Conservation (phyloP, 2,329 filamentous ascomycete species). For the Aspergillus eucalypticola region DNA sequence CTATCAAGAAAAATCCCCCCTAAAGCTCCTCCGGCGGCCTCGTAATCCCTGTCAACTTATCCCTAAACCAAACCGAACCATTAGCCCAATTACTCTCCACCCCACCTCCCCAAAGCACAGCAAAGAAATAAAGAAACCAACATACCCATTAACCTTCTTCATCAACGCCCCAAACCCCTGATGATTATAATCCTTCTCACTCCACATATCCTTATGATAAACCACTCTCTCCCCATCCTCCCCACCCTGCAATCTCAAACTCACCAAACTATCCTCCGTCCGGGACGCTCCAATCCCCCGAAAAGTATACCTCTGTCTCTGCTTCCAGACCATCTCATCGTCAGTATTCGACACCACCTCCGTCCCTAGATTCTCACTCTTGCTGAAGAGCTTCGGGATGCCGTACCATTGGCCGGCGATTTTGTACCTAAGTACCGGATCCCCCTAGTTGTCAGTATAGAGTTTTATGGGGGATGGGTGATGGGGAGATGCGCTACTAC, state of each 20-base stretch:
- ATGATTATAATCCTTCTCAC: conserved; percentile 13
- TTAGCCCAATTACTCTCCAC: background rate
- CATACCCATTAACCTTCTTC: conserved; percentile 17
- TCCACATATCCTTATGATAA: conserved; percentile 19
- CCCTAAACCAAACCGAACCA: background rate
- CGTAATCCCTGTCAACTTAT: conserved; percentile 14
- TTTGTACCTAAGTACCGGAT: background rate
- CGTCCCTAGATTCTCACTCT: conserved; percentile 14
- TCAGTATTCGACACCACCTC: conserved; percentile 4
- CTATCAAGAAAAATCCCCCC: no score
- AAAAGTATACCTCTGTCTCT: conserved; percentile 12
- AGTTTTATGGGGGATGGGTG: no score
- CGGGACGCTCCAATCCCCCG: conserved; percentile 7
- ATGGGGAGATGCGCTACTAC: background rate
- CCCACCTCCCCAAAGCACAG: background rate
- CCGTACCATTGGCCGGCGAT: conserved; percentile 18
- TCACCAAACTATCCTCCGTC: conserved; percentile 14
- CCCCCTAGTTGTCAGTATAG: no score
- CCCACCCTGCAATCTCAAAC: conserved; percentile 7
- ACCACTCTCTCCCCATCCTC: conserved; percentile 12
- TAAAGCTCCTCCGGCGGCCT: conserved; percentile 10
- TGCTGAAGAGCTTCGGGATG: conserved; percentile 13
- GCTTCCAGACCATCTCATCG: conserved; percentile 14
- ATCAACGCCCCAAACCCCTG: conserved; percentile 10
- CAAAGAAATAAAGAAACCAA: background rate